Conservation (phyloP, 352 stramenopile species). For the Pythium chondricola region DNA sequence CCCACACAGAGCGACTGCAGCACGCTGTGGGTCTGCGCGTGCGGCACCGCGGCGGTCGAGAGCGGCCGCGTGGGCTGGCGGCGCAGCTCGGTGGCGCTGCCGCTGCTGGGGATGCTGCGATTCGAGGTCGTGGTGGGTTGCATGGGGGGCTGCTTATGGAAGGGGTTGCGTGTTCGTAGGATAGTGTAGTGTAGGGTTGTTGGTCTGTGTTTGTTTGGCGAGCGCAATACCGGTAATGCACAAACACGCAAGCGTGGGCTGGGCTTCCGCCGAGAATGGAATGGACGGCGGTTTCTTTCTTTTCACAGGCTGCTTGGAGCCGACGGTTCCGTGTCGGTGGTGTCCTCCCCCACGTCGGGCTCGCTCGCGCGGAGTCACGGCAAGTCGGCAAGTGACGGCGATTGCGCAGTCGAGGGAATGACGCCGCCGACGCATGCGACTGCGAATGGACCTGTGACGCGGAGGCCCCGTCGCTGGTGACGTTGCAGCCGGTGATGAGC, state of each 20-base stretch:
- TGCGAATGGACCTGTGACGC: background rate
- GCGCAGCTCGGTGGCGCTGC: background rate
- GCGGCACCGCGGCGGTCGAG: slow-evolving; percentile 21
- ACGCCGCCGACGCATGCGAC: background rate
- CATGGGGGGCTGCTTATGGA: too few relatives aligned
- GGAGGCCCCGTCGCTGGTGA: background rate
- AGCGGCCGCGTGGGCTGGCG: slow-evolving; percentile 11
- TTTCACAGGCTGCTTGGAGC: background rate
- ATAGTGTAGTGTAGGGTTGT: too few relatives aligned
- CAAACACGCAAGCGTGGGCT: background rate
- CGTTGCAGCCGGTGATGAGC: background rate
- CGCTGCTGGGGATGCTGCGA: too few relatives aligned
- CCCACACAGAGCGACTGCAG: slow-evolving; percentile 80
- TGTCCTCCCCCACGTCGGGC: background rate
- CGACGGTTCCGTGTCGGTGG: background rate
- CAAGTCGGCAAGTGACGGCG: background rate
- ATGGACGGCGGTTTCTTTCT: background rate
- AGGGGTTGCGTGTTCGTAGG: too few relatives aligned
- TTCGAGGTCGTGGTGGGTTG: background rate
- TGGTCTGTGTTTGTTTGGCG: too few relatives aligned
- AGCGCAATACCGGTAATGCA: too few relatives aligned
- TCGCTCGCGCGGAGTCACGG: background rate
- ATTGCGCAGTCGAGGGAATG: slow-evolving; percentile 9
- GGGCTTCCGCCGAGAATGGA: background rate
- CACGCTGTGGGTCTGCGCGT: slow-evolving; percentile 35